phyloP scores from a whole-genome alignment of 805 yeast genomes.

The Kluyveromyces starmeri region DNA sequence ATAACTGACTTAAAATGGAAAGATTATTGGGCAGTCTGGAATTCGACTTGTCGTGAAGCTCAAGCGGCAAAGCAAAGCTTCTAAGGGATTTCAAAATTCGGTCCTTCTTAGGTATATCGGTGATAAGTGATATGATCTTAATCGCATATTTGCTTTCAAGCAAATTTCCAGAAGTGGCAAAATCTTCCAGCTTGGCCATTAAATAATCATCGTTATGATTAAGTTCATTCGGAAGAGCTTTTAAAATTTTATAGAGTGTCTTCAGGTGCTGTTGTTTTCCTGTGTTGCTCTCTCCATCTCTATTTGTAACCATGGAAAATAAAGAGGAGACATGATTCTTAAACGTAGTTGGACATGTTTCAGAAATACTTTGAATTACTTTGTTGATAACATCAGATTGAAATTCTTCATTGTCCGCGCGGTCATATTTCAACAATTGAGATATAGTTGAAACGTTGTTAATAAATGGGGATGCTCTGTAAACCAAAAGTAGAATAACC shows the following conservation, averaged over 20 bases:
- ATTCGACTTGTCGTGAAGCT: slow-evolving; percentile 28
- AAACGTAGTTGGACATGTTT: slow-evolving; percentile 53
- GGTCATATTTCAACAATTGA: slow-evolving; percentile 38
- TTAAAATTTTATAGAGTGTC: slow-evolving; percentile 51
- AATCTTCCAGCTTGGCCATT: slow-evolving; percentile 34
- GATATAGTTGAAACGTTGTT: slow-evolving; percentile 60
- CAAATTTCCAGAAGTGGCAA: slow-evolving; percentile 47
- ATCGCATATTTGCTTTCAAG: slow-evolving; percentile 57
- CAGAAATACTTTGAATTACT: slow-evolving; percentile 50
- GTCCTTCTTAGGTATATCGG: slow-evolving; percentile 34
- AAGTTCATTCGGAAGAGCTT: slow-evolving; percentile 40
- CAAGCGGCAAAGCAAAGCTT: slow-evolving; percentile 1
- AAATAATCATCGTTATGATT: slow-evolving; percentile 37
- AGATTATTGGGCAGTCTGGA: slow-evolving; percentile 43
- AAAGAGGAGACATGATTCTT: slow-evolving; percentile 49
- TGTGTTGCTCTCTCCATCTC: slow-evolving; percentile 11
- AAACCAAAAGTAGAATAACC: slow-evolving; percentile 48
- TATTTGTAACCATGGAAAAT: slow-evolving; percentile 15
- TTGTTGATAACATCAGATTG: slow-evolving; percentile 33
- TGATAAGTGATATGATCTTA: slow-evolving; percentile 44
- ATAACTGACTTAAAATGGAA: slow-evolving; percentile 47
- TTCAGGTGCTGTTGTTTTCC: slow-evolving; percentile 37
- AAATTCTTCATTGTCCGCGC: slow-evolving; percentile 14
- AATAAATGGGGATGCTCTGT: slow-evolving; percentile 50
- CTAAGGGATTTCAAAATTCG: slow-evolving; percentile 7